phyloP scores from a whole-genome alignment of 306 rosid species.

The Casuarina glauca region DNA sequence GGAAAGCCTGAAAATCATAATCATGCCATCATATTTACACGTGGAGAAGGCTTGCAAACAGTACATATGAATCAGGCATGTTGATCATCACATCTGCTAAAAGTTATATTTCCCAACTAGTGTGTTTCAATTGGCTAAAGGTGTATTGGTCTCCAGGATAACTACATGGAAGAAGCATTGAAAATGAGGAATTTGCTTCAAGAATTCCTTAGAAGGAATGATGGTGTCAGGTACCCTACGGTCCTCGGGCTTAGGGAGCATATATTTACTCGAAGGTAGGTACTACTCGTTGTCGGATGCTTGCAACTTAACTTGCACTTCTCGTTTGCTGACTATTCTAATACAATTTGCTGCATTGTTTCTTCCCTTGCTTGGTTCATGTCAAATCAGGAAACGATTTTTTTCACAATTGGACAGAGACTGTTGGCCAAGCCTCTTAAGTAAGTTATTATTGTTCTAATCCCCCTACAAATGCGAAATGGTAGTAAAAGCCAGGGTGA shows the following conservation, averaged over 20 bases:
- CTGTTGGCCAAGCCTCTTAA: slow-evolving; percentile 89
- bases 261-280: slow-evolving; percentile 91
- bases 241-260: slow-evolving; percentile 98
- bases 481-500: not conserved
- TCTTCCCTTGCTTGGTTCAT: slow-evolving; percentile 99
- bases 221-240: slow-evolving; percentile 83
- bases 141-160: slow-evolving; percentile 55
- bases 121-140: slow-evolving; percentile 16
- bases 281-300: slow-evolving; percentile 4
- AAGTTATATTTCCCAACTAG: slow-evolving; percentile 12
- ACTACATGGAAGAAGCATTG: slow-evolving; percentile 98
- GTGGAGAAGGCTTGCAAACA: slow-evolving; percentile 96
- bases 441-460: slow-evolving; percentile 46
- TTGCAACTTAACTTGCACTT: not conserved
- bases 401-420: slow-evolving; percentile 97
- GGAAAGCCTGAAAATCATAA: slow-evolving; percentile 99
- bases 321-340: slow-evolving; percentile 27
- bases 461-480: not conserved
- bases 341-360: slow-evolving; percentile 65
- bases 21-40: slow-evolving; percentile 91
- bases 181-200: slow-evolving; percentile 93
- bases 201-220: slow-evolving; percentile 88
- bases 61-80: slow-evolving; percentile 97
- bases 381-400: slow-evolving; percentile 99
- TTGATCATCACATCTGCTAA: slow-evolving; percentile 1